A percentile compares a stretch with the other conserved stretches of the same genome.
Conservation (phyloP, 148 eudicot species). For the Fagopyrum esculentum region DNA sequence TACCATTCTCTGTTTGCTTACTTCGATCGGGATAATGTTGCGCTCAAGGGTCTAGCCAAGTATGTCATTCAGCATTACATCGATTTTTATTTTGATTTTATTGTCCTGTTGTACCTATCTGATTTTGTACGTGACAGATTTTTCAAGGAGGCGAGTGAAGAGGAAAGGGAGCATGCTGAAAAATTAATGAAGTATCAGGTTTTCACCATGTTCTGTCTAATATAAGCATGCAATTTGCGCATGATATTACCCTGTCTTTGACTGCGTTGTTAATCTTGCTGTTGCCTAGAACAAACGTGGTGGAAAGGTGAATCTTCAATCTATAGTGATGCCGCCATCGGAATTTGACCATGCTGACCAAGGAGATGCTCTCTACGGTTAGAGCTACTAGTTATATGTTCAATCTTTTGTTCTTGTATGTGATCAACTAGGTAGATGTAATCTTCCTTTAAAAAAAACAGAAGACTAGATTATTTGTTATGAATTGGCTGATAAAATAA, state of each 20-base stretch:
- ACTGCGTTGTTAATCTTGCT: neutral
- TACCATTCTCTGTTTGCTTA: constrained; percentile 92
- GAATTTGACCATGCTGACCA: constrained; percentile 87
- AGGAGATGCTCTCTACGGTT: constrained; percentile 94
- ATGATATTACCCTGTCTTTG: neutral
- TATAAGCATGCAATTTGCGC: neutral
- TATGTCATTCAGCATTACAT: constrained; percentile 16
- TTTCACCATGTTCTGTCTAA: neutral
- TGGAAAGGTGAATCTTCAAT: constrained; percentile 83
- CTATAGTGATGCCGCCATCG: constrained; percentile 73
- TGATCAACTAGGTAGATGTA: no score
- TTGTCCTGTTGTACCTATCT: neutral
- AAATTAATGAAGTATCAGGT: constrained; percentile 97
- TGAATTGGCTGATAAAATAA: no score
- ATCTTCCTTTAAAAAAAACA: no score
- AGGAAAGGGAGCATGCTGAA: constrained; percentile 92
- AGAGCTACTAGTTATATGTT: neutral
- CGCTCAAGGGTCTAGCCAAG: constrained; percentile 94
- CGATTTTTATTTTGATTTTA: neutral
- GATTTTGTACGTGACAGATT: constrained; percentile 39
- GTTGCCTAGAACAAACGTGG: constrained; percentile 79
- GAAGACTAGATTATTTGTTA: no score
- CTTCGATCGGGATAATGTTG: constrained; percentile 92
- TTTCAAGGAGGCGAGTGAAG: constrained; percentile 83
- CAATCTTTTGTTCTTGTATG: no score